Conservation (phyloP, 768 basidiomycete species). For the Mycena maculata region DNA sequence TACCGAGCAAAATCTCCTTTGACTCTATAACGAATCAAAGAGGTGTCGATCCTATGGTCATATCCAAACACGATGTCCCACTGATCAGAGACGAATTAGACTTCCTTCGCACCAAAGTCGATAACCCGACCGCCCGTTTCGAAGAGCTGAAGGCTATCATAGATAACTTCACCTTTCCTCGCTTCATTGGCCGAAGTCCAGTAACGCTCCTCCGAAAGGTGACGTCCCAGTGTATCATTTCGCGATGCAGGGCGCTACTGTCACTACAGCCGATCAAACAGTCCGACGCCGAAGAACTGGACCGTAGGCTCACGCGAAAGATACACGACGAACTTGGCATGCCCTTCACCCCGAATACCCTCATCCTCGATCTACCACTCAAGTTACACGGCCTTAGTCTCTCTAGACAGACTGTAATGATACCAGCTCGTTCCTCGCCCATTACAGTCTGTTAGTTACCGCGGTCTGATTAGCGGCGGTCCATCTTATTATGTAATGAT, state of each 20-base stretch:
- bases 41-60: conserved; percentile 6
- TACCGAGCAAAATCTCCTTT: background rate
- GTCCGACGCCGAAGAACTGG: conserved; percentile 10
- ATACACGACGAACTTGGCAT: conserved; percentile 11
- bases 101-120: conserved; percentile 14
- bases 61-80: conserved; percentile 6
- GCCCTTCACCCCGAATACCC: conserved; percentile 15
- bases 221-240: conserved; percentile 10
- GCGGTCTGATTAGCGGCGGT: no score
- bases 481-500: no score
- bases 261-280: conserved; percentile 23
- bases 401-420: no score
- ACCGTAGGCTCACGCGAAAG: background rate
- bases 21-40: background rate
- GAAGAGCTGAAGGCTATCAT: conserved; percentile 8
- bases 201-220: conserved; percentile 18
- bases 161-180: conserved; percentile 19
- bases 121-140: conserved; percentile 9
- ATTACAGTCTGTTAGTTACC: no score
- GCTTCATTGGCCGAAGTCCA: background rate
- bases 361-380: conserved; percentile 17
- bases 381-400: conserved; percentile 5
- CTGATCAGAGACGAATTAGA: conserved; percentile 5
- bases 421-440: no score
- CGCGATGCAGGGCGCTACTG: conserved; percentile 15